phyloP scores from a whole-genome alignment of 371 early-diverging fungal species.

The Gilbertella persicaria region DNA sequence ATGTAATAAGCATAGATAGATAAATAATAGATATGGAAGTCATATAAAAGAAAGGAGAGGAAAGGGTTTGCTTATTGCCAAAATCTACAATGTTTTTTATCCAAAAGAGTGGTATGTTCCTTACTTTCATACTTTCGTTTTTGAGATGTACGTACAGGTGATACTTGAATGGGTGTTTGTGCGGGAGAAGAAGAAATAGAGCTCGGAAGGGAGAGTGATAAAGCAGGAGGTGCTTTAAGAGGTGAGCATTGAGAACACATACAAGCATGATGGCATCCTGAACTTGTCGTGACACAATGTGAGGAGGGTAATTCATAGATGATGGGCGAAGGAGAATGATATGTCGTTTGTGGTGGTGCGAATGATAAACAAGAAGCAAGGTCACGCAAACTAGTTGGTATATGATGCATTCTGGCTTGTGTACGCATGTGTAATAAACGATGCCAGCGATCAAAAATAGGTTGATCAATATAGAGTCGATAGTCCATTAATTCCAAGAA shows the following conservation, averaged over 20 bases:
- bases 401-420: conserved; percentile 26
- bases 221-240: conserved; percentile 22
- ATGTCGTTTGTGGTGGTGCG: neutral
- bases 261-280: neutral
- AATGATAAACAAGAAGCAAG: conserved; percentile 16
- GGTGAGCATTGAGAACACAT: conserved; percentile 12
- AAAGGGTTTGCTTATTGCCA: conserved; percentile 35
- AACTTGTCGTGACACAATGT: neutral
- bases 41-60: no score
- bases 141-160: conserved; percentile 26
- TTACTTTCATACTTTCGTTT: conserved; percentile 18
- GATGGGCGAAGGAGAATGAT: neutral
- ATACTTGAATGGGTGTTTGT: conserved; percentile 40
- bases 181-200: conserved; percentile 41
- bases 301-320: neutral
- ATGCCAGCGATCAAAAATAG: conserved; percentile 68
- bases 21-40: no score
- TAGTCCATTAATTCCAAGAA: conserved; percentile 72
- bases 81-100: conserved; percentile 27
- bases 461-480: conserved; percentile 63
- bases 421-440: conserved; percentile 57
- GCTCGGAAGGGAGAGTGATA: conserved; percentile 35
- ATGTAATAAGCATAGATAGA: no score
- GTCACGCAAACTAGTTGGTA: conserved; percentile 21
- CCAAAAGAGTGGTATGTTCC: conserved; percentile 13